Percentiles rank a stretch among this genome's conserved stretches.
Conservation (phyloP, 2,329 filamentous ascomycete species). For the Zopfia rhizophila region DNA sequence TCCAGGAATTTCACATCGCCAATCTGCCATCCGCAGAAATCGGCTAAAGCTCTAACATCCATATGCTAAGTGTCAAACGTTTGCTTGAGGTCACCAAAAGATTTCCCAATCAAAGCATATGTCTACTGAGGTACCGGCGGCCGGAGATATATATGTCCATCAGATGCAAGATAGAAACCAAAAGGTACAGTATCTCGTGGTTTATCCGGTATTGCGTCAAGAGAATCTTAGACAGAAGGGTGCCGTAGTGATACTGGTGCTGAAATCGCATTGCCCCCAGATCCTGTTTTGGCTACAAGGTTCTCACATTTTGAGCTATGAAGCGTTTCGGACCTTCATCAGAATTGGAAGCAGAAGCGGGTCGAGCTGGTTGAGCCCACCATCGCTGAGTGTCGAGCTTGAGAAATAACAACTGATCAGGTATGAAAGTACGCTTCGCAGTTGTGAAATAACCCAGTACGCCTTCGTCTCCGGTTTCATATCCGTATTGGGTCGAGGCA, state of each 20-base stretch:
- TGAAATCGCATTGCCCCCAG: too few relatives aligned
- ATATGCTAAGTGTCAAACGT: too few relatives aligned
- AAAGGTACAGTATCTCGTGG: too few relatives aligned
- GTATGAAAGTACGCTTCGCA: conserved; percentile 55
- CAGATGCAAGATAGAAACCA: neutral
- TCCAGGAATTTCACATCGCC: neutral
- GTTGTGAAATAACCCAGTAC: conserved; percentile 55
- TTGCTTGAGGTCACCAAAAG: too few relatives aligned
- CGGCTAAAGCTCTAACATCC: too few relatives aligned
- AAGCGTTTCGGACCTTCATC: neutral
- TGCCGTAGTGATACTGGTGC: too few relatives aligned
- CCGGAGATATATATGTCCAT: neutral
- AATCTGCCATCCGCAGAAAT: too few relatives aligned
- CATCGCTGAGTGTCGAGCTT: conserved; percentile 51
- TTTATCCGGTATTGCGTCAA: too few relatives aligned
- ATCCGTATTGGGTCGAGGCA: conserved; percentile 54
- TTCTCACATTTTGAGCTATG: too few relatives aligned
- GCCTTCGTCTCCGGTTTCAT: conserved; percentile 48
- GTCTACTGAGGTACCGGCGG: neutral
- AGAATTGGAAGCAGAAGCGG: neutral
- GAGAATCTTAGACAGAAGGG: too few relatives aligned
- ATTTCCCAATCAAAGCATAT: neutral
- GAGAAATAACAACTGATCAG: conserved; percentile 55
- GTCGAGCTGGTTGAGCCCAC: too few relatives aligned
- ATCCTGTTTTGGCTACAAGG: too few relatives aligned